Percentiles rank a stretch among this genome's conserved stretches.
These are phyloP conservation scores for Kwoniella bestiolae DNA, from an alignment of 768 basidiomycete species.

Conservation along the genomic window DNA sequence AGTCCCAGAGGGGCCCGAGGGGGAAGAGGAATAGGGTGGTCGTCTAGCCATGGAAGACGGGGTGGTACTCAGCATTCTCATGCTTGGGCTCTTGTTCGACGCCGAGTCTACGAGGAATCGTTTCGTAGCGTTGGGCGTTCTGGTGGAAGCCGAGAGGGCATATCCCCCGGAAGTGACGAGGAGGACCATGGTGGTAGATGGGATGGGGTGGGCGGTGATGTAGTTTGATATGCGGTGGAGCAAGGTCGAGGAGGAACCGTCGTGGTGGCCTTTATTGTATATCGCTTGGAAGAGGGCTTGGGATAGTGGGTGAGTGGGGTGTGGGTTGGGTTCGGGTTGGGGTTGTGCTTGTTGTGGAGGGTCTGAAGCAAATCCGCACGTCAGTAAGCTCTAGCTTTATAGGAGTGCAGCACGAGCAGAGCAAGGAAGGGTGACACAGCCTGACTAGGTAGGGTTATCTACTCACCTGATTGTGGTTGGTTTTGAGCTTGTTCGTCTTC, in stretches of 20 bases:
- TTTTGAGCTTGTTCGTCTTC: not conserved
- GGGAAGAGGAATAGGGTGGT: not conserved
- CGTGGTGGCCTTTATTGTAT: slow-evolving; percentile 15
- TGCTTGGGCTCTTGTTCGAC: not conserved
- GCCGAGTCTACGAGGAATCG: not conserved
- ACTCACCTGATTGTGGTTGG: not conserved
- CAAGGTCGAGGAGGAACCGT: slow-evolving; percentile 2
- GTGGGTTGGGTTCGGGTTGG: not conserved
- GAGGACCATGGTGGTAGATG: not conserved
- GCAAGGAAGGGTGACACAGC: too few species aligned
- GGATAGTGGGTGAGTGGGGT: not conserved
- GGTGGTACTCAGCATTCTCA: not conserved
- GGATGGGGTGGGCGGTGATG: not conserved
- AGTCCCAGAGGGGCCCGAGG: too few species aligned
- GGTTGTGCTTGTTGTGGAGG: not conserved
- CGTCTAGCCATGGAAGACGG: not conserved
- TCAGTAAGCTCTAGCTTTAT: not conserved
- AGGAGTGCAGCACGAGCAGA: too few species aligned
- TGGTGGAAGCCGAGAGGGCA: not conserved
- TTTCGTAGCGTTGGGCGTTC: not conserved
- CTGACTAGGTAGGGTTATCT: not conserved
- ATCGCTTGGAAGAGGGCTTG: slow-evolving; percentile 20
- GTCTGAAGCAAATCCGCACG: not conserved
- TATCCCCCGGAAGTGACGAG: not conserved
- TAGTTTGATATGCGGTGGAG: not conserved